Conservation (phyloP, 768 basidiomycete species). For the Pisolithus orientalis region DNA sequence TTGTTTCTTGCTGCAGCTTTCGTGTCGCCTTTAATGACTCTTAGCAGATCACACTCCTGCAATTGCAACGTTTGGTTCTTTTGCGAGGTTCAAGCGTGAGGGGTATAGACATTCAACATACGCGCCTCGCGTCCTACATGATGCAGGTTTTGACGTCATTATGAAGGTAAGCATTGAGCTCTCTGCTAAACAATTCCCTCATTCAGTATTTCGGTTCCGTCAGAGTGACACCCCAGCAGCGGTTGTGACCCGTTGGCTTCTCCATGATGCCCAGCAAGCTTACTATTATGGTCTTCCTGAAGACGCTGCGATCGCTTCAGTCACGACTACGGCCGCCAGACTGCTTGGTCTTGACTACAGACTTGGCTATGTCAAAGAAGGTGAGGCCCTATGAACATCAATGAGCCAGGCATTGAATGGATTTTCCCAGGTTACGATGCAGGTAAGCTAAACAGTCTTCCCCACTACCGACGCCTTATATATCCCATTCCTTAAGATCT, state of each 20-base stretch:
- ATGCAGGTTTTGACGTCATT: slow-evolving; percentile 42
- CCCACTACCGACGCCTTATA: neutral
- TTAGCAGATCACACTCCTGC: slow-evolving; percentile 47
- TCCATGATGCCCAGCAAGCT: slow-evolving; percentile 83
- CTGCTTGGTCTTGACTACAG: slow-evolving; percentile 75
- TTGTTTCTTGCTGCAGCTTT: slow-evolving; percentile 1
- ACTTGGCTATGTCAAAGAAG: slow-evolving; percentile 67
- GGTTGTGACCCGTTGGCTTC: slow-evolving; percentile 64
- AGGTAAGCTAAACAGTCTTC: slow-evolving; percentile 14
- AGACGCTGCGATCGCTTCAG: slow-evolving; percentile 64
- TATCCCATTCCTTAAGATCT: slow-evolving; percentile 30
- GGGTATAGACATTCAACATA: slow-evolving; percentile 52
- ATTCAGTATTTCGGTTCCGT: neutral
- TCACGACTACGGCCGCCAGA: slow-evolving; percentile 68
- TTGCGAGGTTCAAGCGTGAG: slow-evolving; percentile 51
- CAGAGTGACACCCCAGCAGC: slow-evolving; percentile 60
- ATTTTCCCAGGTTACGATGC: slow-evolving; percentile 59
- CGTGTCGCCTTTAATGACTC: neutral
- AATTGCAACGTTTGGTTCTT: slow-evolving; percentile 67
- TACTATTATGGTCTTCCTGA: slow-evolving; percentile 73
- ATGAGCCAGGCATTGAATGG: slow-evolving; percentile 1
- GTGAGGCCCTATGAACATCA: slow-evolving; percentile 20
- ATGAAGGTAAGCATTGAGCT: slow-evolving; percentile 37
- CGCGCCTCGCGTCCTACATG: slow-evolving; percentile 46
- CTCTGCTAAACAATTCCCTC: neutral